phyloP scores from a whole-genome alignment of 352 stramenopile species.

The Pythium aquatile region DNA sequence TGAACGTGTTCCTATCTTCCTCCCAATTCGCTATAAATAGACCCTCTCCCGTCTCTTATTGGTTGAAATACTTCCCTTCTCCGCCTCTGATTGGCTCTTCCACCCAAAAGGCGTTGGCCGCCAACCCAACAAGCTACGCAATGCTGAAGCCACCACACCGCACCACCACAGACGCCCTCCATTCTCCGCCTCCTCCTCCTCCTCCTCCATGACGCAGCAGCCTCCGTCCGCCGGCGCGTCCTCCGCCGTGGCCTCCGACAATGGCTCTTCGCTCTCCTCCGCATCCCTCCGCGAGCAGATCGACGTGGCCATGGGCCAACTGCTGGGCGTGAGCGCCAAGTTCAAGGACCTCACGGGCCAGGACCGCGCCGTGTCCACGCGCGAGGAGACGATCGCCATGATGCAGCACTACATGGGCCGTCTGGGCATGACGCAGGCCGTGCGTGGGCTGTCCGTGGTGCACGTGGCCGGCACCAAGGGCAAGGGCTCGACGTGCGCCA shows the following conservation, averaged over 20 bases:
- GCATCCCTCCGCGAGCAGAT: slow-evolving; percentile 33
- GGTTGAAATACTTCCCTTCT: background rate
- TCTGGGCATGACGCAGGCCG: slow-evolving; percentile 39
- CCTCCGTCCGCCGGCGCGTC: background rate
- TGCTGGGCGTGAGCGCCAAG: slow-evolving; percentile 64
- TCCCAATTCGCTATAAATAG: slow-evolving; percentile 17
- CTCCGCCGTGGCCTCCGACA: background rate
- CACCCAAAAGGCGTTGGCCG: background rate
- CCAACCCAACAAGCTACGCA: slow-evolving; percentile 6
- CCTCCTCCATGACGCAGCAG: slow-evolving; percentile 17
- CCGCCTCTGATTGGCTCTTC: slow-evolving; percentile 1
- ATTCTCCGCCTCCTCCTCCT: background rate
- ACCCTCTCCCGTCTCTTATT: background rate
- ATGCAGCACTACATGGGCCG: slow-evolving; percentile 80
- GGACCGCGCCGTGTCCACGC: slow-evolving; percentile 63
- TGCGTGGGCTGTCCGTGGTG: slow-evolving; percentile 76
- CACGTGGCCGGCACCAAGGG: slow-evolving; percentile 96
- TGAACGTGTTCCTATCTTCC: slow-evolving; percentile 13
- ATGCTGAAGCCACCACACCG: slow-evolving; percentile 1
- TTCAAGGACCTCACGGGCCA: slow-evolving; percentile 70
- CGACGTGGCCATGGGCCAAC: slow-evolving; percentile 48
- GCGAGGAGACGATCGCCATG: slow-evolving; percentile 75
- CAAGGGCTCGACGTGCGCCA: slow-evolving; percentile 92
- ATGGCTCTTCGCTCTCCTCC: slow-evolving; percentile 5
- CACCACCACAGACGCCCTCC: background rate